Percentiles rank a stretch among this genome's conserved stretches.
phyloP scores from a whole-genome alignment of 768 basidiomycete genomes.

The Suillus plorans region DNA sequence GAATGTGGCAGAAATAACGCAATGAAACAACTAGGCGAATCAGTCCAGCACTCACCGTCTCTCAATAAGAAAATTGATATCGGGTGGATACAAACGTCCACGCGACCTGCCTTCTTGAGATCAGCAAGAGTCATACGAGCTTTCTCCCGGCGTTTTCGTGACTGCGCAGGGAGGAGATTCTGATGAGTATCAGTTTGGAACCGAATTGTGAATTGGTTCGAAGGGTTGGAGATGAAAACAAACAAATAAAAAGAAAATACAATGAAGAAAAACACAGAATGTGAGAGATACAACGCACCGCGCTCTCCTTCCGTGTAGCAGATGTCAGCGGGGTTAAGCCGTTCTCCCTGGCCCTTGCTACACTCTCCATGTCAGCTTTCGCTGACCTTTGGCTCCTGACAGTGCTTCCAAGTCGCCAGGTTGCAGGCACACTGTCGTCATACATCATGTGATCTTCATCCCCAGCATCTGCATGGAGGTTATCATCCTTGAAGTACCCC shows the following conservation, averaged over 20 bases:
- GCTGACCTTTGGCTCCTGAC: conserved; percentile 5
- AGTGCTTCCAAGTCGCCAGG: conserved; percentile 7
- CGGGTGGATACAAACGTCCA: conserved; percentile 58
- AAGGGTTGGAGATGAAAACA: too few relatives aligned
- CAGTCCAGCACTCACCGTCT: conserved; percentile 45
- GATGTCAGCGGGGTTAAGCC: neutral
- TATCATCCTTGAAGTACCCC: neutral
- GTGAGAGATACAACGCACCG: conserved; percentile 5
- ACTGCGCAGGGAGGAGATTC: neutral
- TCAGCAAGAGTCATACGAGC: conserved; percentile 20
- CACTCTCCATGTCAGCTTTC: conserved; percentile 4
- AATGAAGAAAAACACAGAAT: neutral
- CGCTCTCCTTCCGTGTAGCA: conserved; percentile 10
- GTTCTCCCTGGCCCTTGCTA: neutral
- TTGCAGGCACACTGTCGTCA: conserved; percentile 8
- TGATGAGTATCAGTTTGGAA: neutral
- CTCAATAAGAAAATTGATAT: conserved; percentile 69
- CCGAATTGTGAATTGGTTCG: too few relatives aligned
- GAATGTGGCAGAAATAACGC: neutral
- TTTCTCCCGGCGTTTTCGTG: conserved; percentile 13
- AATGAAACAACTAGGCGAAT: neutral
- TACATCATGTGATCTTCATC: conserved; percentile 3
- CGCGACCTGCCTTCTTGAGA: conserved; percentile 54
- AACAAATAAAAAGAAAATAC: too few relatives aligned
- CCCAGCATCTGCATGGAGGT: neutral